phyloP scores from a whole-genome alignment of 2,329 filamentous ascomycete genomes.

The Lasiodiplodia sp. region DNA sequence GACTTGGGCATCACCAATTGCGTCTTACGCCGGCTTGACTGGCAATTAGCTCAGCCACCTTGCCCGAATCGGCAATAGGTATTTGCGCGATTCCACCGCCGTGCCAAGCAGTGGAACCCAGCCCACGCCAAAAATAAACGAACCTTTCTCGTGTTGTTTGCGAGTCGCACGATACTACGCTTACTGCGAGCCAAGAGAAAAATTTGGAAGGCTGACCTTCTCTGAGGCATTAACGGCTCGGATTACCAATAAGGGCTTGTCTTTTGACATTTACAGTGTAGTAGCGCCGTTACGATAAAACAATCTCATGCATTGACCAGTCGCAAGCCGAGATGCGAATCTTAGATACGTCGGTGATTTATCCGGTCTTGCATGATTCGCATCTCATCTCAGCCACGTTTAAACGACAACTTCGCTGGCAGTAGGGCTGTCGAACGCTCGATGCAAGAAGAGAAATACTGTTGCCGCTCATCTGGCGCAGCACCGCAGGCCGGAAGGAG shows the following conservation, averaged over 20 bases:
- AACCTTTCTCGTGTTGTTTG: neutral
- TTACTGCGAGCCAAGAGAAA: neutral
- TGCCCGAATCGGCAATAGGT: neutral
- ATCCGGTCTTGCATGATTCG: neutral
- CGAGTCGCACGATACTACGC: neutral
- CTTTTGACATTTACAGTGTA: neutral
- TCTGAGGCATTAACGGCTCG: neutral
- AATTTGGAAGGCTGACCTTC: neutral
- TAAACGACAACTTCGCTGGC: neutral
- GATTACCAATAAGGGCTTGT: neutral
- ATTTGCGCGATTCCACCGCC: neutral
- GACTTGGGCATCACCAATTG: neutral
- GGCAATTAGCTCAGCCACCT: neutral
- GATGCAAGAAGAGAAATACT: too few relatives aligned
- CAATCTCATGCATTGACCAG: neutral
- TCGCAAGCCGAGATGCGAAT: neutral
- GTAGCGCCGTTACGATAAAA: neutral
- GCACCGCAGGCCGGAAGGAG: neutral
- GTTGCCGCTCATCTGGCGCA: neutral
- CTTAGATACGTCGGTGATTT: neutral
- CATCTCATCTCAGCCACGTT: neutral
- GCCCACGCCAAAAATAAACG: neutral
- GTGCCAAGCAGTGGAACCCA: neutral
- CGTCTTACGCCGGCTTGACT: neutral
- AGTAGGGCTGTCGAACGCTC: too few relatives aligned